Conservation (phyloP, 2,329 filamentous ascomycete species). For the Trichophyton mentagrophytes region DNA sequence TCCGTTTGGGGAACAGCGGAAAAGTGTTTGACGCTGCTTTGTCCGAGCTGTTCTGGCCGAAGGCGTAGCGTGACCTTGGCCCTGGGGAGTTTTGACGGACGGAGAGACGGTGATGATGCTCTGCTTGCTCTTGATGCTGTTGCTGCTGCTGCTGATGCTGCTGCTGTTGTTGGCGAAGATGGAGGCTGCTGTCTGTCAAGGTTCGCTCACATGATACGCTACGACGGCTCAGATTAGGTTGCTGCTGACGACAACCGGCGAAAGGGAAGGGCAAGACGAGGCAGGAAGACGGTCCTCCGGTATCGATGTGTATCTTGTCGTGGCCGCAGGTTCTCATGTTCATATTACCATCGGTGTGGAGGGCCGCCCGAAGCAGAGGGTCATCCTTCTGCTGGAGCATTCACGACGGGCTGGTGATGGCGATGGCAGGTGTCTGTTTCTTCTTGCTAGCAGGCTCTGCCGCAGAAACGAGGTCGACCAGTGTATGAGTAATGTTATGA, state of each 20-base stretch:
- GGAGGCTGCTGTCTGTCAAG: conserved; percentile 6
- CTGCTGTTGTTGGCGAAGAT: not conserved
- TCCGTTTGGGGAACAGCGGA: conserved; percentile 2
- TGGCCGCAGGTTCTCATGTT: conserved; percentile 2
- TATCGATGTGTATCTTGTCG: conserved; percentile 1
- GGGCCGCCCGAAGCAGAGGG: not conserved
- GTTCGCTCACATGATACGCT: conserved; percentile 8
- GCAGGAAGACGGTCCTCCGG: not conserved
- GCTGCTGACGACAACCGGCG: not conserved
- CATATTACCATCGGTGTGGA: conserved; percentile 4
- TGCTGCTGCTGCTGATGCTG: no score
- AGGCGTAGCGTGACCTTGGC: not conserved
- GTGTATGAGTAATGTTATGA: not conserved
- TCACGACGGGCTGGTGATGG: no score
- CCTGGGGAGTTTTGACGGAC: not conserved
- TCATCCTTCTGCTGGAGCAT: conserved; percentile 10
- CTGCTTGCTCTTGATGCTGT: no score
- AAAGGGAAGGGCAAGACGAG: not conserved
- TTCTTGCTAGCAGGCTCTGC: not conserved
- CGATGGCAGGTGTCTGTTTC: no score
- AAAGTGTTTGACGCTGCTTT: not conserved
- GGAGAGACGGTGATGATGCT: not conserved
- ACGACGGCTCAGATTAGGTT: conserved; percentile 4
- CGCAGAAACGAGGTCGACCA: not conserved
- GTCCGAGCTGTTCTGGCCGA: not conserved